Evolutionary conservation across 768 basidiomycete species (phyloP).

Genomic region (Leccinum incarnatum): DNA sequence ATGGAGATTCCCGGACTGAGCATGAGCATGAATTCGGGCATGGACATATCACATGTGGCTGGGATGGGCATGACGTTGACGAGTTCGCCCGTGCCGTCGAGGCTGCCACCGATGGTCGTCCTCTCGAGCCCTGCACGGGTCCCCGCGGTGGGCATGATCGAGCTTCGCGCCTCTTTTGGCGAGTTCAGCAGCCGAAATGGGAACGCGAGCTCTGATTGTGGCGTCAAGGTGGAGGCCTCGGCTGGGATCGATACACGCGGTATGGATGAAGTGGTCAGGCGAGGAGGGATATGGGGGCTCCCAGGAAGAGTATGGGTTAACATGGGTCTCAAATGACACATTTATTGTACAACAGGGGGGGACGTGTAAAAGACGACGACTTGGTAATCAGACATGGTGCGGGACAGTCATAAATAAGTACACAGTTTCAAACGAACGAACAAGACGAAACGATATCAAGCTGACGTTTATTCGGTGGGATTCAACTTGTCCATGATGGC

Average conservation of each 20-base stretch:
- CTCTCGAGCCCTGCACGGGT: constrained; percentile 67
- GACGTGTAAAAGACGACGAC: not conserved
- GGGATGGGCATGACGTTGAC: constrained; percentile 28
- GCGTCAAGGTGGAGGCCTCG: constrained; percentile 24
- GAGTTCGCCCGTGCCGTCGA: constrained; percentile 35
- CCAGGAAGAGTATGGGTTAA: constrained; percentile 60
- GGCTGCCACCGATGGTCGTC: constrained; percentile 52
- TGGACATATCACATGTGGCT: constrained; percentile 29
- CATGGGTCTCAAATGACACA: constrained; percentile 15
- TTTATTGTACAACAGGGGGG: not conserved
- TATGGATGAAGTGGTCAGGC: constrained; percentile 68
- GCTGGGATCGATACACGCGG: constrained; percentile 49
- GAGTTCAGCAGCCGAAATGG: constrained; percentile 30
- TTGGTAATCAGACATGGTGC: not conserved
- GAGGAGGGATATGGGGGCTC: constrained; percentile 69
- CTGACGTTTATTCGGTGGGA: not conserved
- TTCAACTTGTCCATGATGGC: constrained; percentile 26
- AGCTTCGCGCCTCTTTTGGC: constrained; percentile 63
- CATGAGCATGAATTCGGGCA: constrained; percentile 33
- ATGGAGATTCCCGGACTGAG: constrained; percentile 36
- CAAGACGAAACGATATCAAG: not conserved
- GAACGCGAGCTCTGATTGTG: constrained; percentile 17
- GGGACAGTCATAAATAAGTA: not conserved
- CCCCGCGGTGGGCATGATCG: constrained; percentile 62
- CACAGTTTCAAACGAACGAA: not conserved